phyloP scores from a whole-genome alignment of 2,329 filamentous ascomycete species.

The Pseudogymnoascus sp. region DNA sequence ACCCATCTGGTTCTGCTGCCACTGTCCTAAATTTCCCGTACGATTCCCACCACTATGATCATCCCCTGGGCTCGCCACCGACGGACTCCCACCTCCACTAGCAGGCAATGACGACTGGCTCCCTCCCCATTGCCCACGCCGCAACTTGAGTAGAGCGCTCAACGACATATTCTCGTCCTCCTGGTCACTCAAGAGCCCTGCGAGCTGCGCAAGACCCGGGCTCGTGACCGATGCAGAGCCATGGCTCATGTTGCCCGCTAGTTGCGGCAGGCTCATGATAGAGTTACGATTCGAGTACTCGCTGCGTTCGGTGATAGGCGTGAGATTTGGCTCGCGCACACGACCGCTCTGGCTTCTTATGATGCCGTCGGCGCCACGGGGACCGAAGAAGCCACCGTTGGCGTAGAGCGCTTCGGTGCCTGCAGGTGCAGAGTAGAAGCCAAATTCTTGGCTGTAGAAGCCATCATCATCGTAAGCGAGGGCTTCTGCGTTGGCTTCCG shows the following conservation, averaged over 20 bases:
- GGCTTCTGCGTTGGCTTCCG: constrained; percentile 88
- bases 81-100: constrained; percentile 32
- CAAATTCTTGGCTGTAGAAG: constrained; percentile 94
- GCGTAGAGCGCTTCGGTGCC: constrained; percentile 41
- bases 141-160: constrained; percentile 60
- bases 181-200: constrained; percentile 50
- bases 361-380: constrained; percentile 53
- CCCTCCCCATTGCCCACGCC: constrained; percentile 72
- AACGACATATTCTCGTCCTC: constrained; percentile 59
- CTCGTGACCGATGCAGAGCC: constrained; percentile 48
- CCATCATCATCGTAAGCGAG: constrained; percentile 87
- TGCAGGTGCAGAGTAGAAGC: constrained; percentile 71
- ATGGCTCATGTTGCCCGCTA: constrained; percentile 33
- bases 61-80: constrained; percentile 17
- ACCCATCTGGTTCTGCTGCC: neutral
- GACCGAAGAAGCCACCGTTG: constrained; percentile 85
- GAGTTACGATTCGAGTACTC: constrained; percentile 96
- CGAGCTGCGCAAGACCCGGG: constrained; percentile 71
- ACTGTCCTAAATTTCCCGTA: neutral
- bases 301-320: constrained; percentile 90
- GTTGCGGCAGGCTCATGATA: constrained; percentile 64
- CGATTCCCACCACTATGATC: constrained; percentile 18
- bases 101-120: constrained; percentile 63
- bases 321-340: constrained; percentile 79
- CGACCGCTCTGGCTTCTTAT: constrained; percentile 65